Conservation (phyloP, 2,329 filamentous ascomycete species). For the Phyllosticta citriasiana region DNA sequence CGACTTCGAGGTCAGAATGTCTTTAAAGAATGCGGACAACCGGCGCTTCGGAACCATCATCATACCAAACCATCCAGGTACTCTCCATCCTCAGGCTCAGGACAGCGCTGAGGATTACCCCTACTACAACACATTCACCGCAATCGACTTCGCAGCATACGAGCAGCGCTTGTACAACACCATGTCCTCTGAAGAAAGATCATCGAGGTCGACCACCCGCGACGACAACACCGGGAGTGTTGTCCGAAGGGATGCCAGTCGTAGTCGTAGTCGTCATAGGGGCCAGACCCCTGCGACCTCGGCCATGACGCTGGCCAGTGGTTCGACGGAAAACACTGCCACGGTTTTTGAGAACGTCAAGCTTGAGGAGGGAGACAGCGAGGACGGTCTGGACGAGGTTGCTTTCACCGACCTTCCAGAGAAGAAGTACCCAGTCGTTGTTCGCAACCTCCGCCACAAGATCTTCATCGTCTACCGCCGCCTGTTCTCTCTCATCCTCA, state of each 20-base stretch:
- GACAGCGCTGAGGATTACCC: not conserved
- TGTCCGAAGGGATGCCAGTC: not conserved
- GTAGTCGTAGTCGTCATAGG: not conserved
- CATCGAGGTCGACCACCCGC: not conserved
- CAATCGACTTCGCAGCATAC: conserved; percentile 2
- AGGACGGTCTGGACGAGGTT: not conserved
- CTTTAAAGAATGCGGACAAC: not conserved
- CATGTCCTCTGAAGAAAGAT: not conserved
- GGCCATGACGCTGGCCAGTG: not conserved
- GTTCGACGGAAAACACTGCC: not conserved
- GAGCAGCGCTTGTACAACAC: conserved; percentile 2
- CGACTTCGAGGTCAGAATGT: not conserved
- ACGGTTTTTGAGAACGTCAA: not conserved
- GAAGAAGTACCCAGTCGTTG: conserved; percentile 12
- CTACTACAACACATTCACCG: not conserved
- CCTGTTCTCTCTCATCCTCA: conserved; percentile 33
- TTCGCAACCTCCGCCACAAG: conserved; percentile 12
- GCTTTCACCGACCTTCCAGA: not conserved
- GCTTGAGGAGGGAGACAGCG: not conserved
- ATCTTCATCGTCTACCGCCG: conserved; percentile 28
- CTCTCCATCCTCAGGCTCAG: not conserved
- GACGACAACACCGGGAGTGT: not conserved
- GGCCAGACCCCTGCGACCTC: not conserved
- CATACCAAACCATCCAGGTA: not conserved
- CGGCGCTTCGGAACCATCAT: not conserved